A percentile compares a stretch with the other conserved stretches of the same genome.
These are phyloP conservation scores for Venturia aucupariae DNA, from an alignment of 2,329 filamentous ascomycete species.

Conservation along the genomic window DNA sequence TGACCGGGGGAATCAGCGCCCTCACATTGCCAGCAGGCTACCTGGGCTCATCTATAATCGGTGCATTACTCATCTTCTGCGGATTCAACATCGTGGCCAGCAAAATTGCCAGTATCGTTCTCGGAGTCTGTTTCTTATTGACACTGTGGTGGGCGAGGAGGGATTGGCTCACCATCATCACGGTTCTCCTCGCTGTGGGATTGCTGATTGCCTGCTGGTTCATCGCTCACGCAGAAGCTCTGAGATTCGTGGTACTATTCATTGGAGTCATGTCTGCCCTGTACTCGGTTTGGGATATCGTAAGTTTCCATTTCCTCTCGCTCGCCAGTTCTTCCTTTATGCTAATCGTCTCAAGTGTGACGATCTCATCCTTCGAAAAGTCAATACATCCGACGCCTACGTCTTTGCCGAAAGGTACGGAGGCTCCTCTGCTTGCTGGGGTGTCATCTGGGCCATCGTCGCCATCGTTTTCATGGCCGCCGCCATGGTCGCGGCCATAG, in stretches of 20 bases:
- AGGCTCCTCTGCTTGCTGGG: conserved; percentile 73
- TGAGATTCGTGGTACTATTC: conserved; percentile 65
- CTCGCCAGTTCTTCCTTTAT: neutral
- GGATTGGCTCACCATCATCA: conserved; percentile 68
- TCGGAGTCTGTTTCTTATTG: conserved; percentile 67
- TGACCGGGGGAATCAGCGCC: conserved; percentile 61
- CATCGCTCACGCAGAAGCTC: conserved; percentile 63
- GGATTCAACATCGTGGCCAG: conserved; percentile 74
- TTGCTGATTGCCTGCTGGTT: conserved; percentile 70
- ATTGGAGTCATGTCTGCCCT: conserved; percentile 75
- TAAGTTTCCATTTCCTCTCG: conserved; percentile 22
- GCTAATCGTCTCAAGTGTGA: conserved; percentile 46
- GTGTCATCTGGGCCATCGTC: conserved; percentile 67
- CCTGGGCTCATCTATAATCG: conserved; percentile 66
- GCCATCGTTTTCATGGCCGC: conserved; percentile 62
- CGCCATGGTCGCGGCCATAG: conserved; percentile 67
- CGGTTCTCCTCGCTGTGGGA: conserved; percentile 60
- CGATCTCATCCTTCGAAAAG: conserved; percentile 69
- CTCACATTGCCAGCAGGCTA: conserved; percentile 71
- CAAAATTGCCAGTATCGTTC: conserved; percentile 65
- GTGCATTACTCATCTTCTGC: conserved; percentile 67
- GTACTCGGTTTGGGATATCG: conserved; percentile 75
- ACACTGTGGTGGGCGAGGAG: conserved; percentile 73
- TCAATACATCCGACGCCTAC: conserved; percentile 70
- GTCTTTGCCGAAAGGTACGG: conserved; percentile 72